These are phyloP conservation scores for Flueggea neowawraea DNA, from an alignment of 441 rosid genomes.

Conservation along the genomic window DNA sequence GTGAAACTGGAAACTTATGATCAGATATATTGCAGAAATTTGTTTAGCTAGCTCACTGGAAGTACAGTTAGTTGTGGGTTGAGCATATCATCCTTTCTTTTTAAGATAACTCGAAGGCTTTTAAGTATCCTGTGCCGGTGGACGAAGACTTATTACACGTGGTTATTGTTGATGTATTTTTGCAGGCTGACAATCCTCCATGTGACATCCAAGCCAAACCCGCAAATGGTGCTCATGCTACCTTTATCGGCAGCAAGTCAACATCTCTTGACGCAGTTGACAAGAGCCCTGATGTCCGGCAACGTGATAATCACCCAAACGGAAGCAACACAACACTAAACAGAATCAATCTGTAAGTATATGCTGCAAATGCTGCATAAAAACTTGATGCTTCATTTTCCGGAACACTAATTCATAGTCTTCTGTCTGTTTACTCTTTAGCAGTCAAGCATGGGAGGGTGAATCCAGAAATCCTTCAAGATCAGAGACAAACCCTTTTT, in stretches of 20 bases:
- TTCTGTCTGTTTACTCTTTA: conserved; percentile 10
- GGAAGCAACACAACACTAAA: conserved; percentile 48
- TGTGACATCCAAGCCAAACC: conserved; percentile 21
- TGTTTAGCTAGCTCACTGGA: neutral
- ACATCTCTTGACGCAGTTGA: conserved; percentile 17
- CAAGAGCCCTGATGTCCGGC: conserved; percentile 29
- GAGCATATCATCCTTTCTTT: no score
- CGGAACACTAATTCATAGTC: neutral
- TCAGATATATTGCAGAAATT: no score
- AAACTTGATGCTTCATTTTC: neutral
- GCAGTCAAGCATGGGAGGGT: conserved; percentile 82
- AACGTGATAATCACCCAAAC: conserved; percentile 23
- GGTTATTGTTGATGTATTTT: conserved; percentile 6
- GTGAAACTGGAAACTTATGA: neutral
- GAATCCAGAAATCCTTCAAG: conserved; percentile 30
- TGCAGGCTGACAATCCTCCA: conserved; percentile 38
- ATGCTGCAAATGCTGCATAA: neutral
- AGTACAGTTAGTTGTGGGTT: neutral
- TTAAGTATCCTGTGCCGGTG: no score
- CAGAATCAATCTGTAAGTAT: conserved; percentile 75
- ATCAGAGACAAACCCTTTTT: conserved; percentile 44
- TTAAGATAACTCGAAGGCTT: no score
- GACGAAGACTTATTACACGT: no score
- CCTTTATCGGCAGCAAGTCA: conserved; percentile 15
- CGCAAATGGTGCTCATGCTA: conserved; percentile 6